Evolutionary conservation across 108 stramenopile genomes (phyloP), one percentile per base, ranked within the genome.

Genomic region (Skeletonema menzelii): DNA sequence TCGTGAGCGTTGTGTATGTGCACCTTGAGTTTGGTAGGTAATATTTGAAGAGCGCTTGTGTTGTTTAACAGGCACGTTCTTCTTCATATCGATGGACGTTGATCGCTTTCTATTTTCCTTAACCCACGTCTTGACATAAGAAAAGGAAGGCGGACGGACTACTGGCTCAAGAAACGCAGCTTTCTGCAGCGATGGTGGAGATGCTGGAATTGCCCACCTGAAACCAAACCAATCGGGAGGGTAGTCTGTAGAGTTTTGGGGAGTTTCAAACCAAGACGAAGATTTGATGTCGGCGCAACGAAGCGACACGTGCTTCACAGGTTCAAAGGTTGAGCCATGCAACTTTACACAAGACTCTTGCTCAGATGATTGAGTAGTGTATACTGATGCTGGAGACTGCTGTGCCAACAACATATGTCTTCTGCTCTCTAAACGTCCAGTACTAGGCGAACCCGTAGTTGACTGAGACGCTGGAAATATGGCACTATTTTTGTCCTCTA

Each of bases 111-210:
- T 80, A 35, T 67, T 62, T 55, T 27, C 63, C 71, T 63, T 79
- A 35, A 67, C 19, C 87, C 85, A 88, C 8, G 75, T 61, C 46
- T 61, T 56, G 27, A 86, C 84, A 35, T 70, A 49, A 38, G 64
- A 27, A 46, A 67, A 72, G 13, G 84, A 82, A 11, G 87, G 87
- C 6, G 87, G 85, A 4, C 59, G 63, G 32, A 63, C 64, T 3
- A 85, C 79, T 37, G 87, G 84, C 56, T 84, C 81, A 11, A 87
- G 26, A 46, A 70, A 82, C 1, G 71, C 17, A 17, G 47, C 37
- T 8, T 35, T 37, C 37, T 64, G 44, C 31, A 82, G 27, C 55
- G 61, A 30, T 19, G 63, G 63, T n/a, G 27, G 8, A 47, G 47
- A 30, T 34, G 44, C 63, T 3, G 79, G 42, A 53, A n/a, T 20